Conservation (phyloP, 2,329 filamentous ascomycete genomes). For the Scedosporium minutisporum region DNA sequence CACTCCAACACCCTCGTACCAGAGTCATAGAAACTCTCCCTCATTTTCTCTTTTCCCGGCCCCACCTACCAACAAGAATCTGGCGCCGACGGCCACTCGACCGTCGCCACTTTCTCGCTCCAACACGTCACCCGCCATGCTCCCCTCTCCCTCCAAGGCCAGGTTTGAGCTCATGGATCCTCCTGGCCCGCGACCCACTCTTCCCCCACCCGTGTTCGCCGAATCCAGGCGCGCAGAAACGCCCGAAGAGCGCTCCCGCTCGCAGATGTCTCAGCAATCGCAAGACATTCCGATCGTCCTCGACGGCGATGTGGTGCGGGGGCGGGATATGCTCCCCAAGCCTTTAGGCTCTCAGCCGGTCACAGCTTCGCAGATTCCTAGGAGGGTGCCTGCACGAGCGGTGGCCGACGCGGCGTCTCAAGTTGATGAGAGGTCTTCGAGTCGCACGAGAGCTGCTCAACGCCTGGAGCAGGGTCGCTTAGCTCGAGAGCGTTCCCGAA, state of each 20-base stretch:
- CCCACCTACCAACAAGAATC: conserved; percentile 15
- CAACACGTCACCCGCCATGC: not conserved
- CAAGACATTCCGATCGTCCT: conserved; percentile 6
- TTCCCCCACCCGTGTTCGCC: not conserved
- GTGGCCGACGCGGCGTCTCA: not conserved
- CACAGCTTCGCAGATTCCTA: not conserved
- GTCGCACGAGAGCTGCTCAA: not conserved
- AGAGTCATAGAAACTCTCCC: conserved; percentile 25
- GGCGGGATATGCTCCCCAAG: not conserved
- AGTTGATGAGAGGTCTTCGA: not conserved
- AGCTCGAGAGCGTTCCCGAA: not conserved
- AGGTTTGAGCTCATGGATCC: conserved; percentile 4
- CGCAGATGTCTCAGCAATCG: conserved; percentile 6
- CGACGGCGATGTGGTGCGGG: not conserved
- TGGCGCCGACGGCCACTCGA: conserved; percentile 3
- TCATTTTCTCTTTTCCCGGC: conserved; percentile 35
- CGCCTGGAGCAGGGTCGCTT: not conserved
- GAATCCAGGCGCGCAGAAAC: not conserved
- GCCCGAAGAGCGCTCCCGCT: not conserved
- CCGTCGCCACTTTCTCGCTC: not conserved
- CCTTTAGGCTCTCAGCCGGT: not conserved
- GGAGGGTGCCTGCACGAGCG: not conserved
- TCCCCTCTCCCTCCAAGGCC: conserved; percentile 1
- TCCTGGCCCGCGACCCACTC: not conserved
- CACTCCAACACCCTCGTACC: not conserved